These are phyloP conservation scores for Apiotrichum gamsii DNA, from an alignment of 1,284 basidiomycete species.

Conservation along the genomic window DNA sequence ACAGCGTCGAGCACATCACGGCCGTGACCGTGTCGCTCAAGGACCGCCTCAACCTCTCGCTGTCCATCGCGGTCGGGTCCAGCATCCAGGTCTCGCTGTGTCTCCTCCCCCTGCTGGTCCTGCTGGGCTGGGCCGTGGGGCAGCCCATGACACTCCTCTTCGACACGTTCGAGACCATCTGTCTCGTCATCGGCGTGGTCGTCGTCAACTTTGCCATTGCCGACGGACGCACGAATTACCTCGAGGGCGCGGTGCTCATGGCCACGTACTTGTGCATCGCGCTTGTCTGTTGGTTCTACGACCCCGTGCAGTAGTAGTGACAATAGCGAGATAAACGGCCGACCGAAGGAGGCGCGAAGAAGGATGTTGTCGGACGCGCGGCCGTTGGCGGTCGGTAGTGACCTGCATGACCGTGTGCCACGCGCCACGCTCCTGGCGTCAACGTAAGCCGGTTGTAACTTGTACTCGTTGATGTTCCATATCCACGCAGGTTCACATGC, in stretches of 20 bases:
- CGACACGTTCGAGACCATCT: conserved; percentile 45
- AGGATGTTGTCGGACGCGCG: too few relatives aligned
- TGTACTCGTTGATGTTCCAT: too few relatives aligned
- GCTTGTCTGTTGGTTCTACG: conserved; percentile 38
- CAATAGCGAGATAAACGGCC: too few relatives aligned
- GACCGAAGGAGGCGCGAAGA: too few relatives aligned
- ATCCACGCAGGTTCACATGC: too few relatives aligned
- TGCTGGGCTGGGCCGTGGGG: conserved; percentile 50
- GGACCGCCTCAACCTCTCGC: conserved; percentile 51
- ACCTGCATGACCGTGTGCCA: too few relatives aligned
- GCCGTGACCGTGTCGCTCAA: conserved; percentile 82
- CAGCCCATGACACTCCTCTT: conserved; percentile 50
- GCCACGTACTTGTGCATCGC: conserved; percentile 48
- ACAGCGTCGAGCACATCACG: conserved; percentile 81
- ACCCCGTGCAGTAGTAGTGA: conserved; percentile 16
- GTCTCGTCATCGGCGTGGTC: conserved; percentile 57
- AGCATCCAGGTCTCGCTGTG: conserved; percentile 85
- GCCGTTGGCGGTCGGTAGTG: too few relatives aligned
- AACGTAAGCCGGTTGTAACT: too few relatives aligned
- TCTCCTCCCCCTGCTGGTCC: conserved; percentile 65
- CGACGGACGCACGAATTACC: conserved; percentile 80
- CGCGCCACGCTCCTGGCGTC: too few relatives aligned
- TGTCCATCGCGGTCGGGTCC: conserved; percentile 81
- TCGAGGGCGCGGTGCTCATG: conserved; percentile 56
- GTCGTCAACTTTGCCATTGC: conserved; percentile 74